Conservation (phyloP, 495 filamentous ascomycete genomes). For the Aspergillus cristatus region DNA sequence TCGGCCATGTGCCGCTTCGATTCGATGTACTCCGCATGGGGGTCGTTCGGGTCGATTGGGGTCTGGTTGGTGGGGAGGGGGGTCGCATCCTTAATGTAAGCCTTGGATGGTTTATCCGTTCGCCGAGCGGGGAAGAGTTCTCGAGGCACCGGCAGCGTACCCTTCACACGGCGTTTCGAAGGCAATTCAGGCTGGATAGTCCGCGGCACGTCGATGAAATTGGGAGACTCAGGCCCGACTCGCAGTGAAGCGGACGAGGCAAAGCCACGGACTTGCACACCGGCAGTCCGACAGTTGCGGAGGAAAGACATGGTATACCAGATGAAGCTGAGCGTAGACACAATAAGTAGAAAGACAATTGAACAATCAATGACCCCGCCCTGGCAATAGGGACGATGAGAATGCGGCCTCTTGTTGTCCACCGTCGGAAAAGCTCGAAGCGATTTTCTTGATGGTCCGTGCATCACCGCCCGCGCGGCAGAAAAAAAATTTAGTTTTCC, state of each 20-base stretch:
- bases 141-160: constrained; percentile 61
- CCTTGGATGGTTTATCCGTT: constrained; percentile 41
- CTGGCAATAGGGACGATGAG: constrained; percentile 7
- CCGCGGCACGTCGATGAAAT: constrained; percentile 61
- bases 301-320: constrained; percentile 29
- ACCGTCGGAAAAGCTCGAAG: constrained; percentile 29
- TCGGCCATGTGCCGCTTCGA: constrained; percentile 58
- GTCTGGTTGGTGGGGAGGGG: constrained; percentile 24
- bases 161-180: constrained; percentile 48
- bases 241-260: constrained; percentile 28
- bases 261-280: constrained; percentile 38
- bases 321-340: background rate
- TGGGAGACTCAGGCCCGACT: constrained; percentile 58
- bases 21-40: constrained; percentile 40
- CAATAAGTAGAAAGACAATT: no score
- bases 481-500: constrained; percentile 17
- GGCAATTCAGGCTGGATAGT: constrained; percentile 37
- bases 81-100: constrained; percentile 42
- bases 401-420: no score
- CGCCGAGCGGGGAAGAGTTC: constrained; percentile 48
- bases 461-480: constrained; percentile 22
- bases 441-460: constrained; percentile 39
- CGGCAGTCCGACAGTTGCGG: constrained; percentile 33
- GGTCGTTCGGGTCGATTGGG: constrained; percentile 20
- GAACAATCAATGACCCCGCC: background rate